Percentiles rank a stretch among this genome's conserved stretches.
These are phyloP conservation scores for Ophiosphaerella narmari DNA, from an alignment of 2,329 filamentous ascomycete genomes.

Conservation along the genomic window DNA sequence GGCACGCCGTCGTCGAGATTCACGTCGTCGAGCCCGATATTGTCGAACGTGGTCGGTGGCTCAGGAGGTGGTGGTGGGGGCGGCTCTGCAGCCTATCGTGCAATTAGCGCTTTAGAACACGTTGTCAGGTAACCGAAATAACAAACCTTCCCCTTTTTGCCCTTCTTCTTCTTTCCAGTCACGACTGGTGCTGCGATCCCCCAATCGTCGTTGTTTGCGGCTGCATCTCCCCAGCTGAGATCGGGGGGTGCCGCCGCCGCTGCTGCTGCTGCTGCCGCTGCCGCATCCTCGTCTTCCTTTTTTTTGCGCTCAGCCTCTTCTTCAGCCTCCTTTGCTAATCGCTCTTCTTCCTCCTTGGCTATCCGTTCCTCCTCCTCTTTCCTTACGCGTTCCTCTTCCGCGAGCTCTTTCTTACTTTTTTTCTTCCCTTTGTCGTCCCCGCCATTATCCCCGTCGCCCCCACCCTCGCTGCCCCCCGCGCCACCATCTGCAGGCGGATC, in stretches of 20 bases:
- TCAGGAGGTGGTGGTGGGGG: conserved; percentile 30
- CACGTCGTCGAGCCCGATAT: conserved; percentile 52
- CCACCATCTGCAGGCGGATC: conserved; percentile 44
- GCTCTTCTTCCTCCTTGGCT: conserved; percentile 43
- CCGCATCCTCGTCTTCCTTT: conserved; percentile 42
- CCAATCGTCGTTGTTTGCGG: conserved; percentile 37
- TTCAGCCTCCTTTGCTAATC: conserved; percentile 45
- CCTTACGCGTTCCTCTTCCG: conserved; percentile 43
- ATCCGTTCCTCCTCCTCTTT: conserved; percentile 46
- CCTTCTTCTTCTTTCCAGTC: conserved; percentile 45
- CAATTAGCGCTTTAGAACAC: conserved; percentile 36
- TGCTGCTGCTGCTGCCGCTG: conserved; percentile 33
- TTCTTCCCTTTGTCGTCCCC: conserved; percentile 48
- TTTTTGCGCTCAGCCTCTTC: conserved; percentile 46
- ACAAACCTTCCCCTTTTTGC: conserved; percentile 48
- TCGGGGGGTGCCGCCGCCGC: conserved; percentile 21
- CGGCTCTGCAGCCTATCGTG: conserved; percentile 29
- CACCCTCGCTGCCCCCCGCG: conserved; percentile 40
- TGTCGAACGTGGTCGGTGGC: conserved; percentile 49
- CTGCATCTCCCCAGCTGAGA: conserved; percentile 36
- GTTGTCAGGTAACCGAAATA: conserved; percentile 39
- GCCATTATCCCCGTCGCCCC: conserved; percentile 41
- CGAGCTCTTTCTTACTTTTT: conserved; percentile 43
- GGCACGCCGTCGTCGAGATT: conserved; percentile 36
- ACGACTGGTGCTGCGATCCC: conserved; percentile 25